These are phyloP conservation scores for Pseudohalonectria lignicola DNA, from an alignment of 2,329 filamentous ascomycete genomes.

Conservation along the genomic window DNA sequence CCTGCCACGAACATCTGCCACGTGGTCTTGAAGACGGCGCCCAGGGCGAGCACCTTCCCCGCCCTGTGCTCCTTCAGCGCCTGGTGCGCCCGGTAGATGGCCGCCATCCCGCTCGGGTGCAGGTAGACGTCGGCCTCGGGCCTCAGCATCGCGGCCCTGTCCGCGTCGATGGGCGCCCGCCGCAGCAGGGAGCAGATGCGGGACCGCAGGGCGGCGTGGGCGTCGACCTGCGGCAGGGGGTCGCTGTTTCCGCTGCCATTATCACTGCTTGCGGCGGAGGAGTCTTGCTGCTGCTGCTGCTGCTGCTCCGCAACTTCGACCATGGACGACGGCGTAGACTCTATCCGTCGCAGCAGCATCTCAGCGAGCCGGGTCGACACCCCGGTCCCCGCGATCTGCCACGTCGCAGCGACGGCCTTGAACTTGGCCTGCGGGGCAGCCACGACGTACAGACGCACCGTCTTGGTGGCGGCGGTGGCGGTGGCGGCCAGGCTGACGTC, in stretches of 20 bases:
- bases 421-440: slow-evolving; percentile 24
- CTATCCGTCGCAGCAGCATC: slow-evolving; percentile 24
- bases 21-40: slow-evolving; percentile 40
- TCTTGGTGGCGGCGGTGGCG: not conserved
- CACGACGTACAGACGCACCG: slow-evolving; percentile 30
- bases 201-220: slow-evolving; percentile 25
- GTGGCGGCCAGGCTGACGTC: slow-evolving; percentile 20
- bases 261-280: no score
- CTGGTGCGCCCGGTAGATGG: slow-evolving; percentile 31
- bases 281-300: not conserved
- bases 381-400: slow-evolving; percentile 33
- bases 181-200: slow-evolving; percentile 29
- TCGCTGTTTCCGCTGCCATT: slow-evolving; percentile 20
- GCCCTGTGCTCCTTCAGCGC: slow-evolving; percentile 20
- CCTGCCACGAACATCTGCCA: slow-evolving; percentile 29
- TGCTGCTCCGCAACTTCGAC: slow-evolving; percentile 5
- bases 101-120: slow-evolving; percentile 43
- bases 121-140: slow-evolving; percentile 34
- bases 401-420: slow-evolving; percentile 26
- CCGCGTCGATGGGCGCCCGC: slow-evolving; percentile 22
- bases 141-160: slow-evolving; percentile 8
- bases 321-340: slow-evolving; percentile 14
- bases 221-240: slow-evolving; percentile 22
- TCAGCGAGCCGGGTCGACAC: slow-evolving; percentile 34
- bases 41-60: slow-evolving; percentile 30